Percentiles rank a stretch among this genome's conserved stretches.
Evolutionary conservation across 495 filamentous ascomycete species (phyloP).

Genomic region (Lophiostoma macrostomum): DNA sequence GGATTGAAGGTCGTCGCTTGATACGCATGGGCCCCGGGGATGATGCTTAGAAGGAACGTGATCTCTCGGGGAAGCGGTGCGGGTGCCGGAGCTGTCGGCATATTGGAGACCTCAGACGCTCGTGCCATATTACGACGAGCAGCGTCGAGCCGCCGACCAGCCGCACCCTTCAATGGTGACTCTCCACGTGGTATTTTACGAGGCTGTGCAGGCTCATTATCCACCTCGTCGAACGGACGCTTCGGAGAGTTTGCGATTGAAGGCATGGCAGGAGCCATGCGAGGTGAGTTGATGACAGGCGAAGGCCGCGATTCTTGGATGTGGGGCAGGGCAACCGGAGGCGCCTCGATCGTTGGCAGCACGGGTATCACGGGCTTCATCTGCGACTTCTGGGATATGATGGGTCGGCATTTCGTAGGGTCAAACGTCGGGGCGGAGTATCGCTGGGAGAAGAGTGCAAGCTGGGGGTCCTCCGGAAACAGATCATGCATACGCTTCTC

Average conservation of each 20-base stretch:
- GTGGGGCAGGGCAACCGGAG: slow-evolving; percentile 21
- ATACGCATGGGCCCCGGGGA: slow-evolving; percentile 74
- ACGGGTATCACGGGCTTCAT: slow-evolving; percentile 56
- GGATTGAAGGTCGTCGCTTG: slow-evolving; percentile 63
- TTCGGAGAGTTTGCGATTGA: slow-evolving; percentile 68
- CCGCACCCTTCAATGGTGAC: slow-evolving; percentile 82
- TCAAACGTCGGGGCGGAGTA: slow-evolving; percentile 67
- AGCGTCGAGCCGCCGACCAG: slow-evolving; percentile 77
- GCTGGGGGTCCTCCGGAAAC: slow-evolving; percentile 78
- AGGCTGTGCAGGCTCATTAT: slow-evolving; percentile 61
- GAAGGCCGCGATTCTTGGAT: slow-evolving; percentile 6
- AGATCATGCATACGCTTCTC: slow-evolving; percentile 90
- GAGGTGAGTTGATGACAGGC: slow-evolving; percentile 42
- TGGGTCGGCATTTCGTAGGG: slow-evolving; percentile 73
- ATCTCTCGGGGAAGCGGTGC: slow-evolving; percentile 70
- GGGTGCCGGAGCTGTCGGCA: slow-evolving; percentile 18
- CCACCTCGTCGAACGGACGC: slow-evolving; percentile 67
- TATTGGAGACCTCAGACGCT: not conserved
- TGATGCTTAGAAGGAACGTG: slow-evolving; percentile 74
- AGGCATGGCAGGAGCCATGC: slow-evolving; percentile 52
- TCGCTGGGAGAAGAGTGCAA: slow-evolving; percentile 71
- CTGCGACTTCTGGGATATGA: slow-evolving; percentile 76
- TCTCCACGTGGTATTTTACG: slow-evolving; percentile 79
- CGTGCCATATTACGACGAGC: slow-evolving; percentile 52
- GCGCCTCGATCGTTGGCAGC: slow-evolving; percentile 49